These are phyloP conservation scores for Pseudohyphozyma bogoriensis DNA, from an alignment of 768 basidiomycete genomes.

Conservation along the genomic window DNA sequence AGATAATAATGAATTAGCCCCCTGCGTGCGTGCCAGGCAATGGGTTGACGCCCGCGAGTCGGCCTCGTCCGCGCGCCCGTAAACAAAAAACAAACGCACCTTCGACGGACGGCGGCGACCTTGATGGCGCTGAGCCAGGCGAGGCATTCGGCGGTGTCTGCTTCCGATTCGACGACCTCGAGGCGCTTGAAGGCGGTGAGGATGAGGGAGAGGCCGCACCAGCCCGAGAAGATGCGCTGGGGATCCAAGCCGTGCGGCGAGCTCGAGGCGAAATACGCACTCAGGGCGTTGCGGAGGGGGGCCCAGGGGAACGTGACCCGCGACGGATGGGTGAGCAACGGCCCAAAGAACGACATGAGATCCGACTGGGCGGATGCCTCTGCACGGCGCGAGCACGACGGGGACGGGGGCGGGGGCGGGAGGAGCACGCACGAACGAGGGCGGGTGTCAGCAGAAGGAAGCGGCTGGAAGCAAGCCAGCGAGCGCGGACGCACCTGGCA, in stretches of 20 bases:
- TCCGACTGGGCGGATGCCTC: neutral
- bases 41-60: neutral
- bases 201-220: conserved; percentile 2
- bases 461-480: neutral
- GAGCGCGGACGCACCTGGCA: neutral
- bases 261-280: neutral
- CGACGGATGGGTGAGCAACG: neutral
- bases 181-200: conserved; percentile 1
- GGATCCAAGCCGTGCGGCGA: neutral
- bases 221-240: neutral
- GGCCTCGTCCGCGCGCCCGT: neutral
- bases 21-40: too few species aligned
- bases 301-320: conserved; percentile 2
- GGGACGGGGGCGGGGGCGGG: too few species aligned
- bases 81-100: neutral
- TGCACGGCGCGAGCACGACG: neutral
- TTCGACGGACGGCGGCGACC: neutral
- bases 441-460: neutral
- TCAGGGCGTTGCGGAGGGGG: neutral
- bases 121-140: neutral
- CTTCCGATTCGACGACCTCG: neutral
- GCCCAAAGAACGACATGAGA: conserved; percentile 2
- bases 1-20: too few species aligned
- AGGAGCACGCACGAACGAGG: too few species aligned
- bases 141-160: neutral